Evolutionary conservation across 805 yeast species (phyloP), one percentile per base, ranked within the genome.

Genomic region (Candida jianshihensis): DNA sequence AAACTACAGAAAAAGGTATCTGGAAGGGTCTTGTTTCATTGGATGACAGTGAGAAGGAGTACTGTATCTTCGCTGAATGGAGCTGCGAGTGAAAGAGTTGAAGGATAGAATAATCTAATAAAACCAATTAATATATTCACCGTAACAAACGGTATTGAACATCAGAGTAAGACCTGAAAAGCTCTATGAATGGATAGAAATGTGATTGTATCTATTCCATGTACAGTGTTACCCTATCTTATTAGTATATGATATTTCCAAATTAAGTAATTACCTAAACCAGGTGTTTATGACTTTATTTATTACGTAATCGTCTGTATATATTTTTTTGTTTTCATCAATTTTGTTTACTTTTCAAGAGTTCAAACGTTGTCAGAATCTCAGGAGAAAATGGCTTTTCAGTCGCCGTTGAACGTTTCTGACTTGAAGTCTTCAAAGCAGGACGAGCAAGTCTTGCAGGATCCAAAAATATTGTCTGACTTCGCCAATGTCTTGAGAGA

Each of bases 31-130:
- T 89, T 32, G 86, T 86, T 0, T 73, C 82, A 27, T n/a, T n/a
- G n/a, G 81, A 86, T 9, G 90, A 86, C 43, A 73, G 78, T 28
- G 85, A 84, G 4, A 70, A 70, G 37, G 79, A 87, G 36, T 85
- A 95, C 86, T 81, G 87, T 49, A 86, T 84, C 4, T 87, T 85
- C 60, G 88, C 95, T 12, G 96, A 88, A 58, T 90, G 98, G 98
- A 64, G 66, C 22, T 81, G 90, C 57, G 14, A 24, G 9, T 43
- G 18, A 20, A n/a, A n/a, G n/a, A n/a, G n/a, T n/a, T n/a, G n/a
- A n/a, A n/a, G n/a, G n/a, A n/a, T n/a, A n/a, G n/a, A n/a, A n/a
- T n/a, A n/a, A n/a, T n/a, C n/a, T n/a, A n/a, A n/a, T n/a, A n/a
- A n/a, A n/a, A n/a, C n/a, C n/a, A n/a, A n/a, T n/a, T n/a, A n/a